phyloP scores from a whole-genome alignment of 352 stramenopile species.

The Pythium oligandrum region DNA sequence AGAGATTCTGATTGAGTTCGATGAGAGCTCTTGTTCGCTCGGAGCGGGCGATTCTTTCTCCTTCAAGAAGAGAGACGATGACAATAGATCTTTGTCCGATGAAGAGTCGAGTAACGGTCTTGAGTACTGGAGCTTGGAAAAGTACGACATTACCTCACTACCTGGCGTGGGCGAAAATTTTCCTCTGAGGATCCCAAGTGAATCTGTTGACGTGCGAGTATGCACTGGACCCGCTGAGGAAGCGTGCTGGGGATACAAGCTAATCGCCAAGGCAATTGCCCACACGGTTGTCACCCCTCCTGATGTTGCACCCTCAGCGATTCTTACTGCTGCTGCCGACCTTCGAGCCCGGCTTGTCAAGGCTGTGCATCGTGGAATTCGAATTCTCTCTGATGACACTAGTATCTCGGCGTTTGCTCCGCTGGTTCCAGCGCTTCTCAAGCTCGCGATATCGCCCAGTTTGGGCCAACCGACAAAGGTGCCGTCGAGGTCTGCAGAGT shows the following conservation, averaged over 20 bases:
- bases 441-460: constrained; percentile 39
- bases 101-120: too few relatives aligned
- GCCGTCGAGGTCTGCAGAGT: constrained; percentile 45
- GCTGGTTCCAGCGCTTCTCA: constrained; percentile 29
- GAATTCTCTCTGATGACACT: neutral
- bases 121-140: constrained; percentile 59
- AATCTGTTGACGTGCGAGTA: constrained; percentile 65
- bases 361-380: too few relatives aligned
- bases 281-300: too few relatives aligned
- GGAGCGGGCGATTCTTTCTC: constrained; percentile 74
- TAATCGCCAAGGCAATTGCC: constrained; percentile 65
- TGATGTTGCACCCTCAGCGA: too few relatives aligned
- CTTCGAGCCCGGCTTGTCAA: too few relatives aligned
- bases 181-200: constrained; percentile 61
- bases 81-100: neutral
- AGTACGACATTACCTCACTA: constrained; percentile 69
- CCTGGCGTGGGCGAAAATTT: constrained; percentile 50
- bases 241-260: constrained; percentile 78
- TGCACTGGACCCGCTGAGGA: constrained; percentile 28
- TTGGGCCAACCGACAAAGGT: constrained; percentile 44
- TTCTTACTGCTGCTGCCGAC: too few relatives aligned
- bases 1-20: constrained; percentile 81
- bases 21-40: constrained; percentile 62
- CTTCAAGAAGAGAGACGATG: constrained; percentile 50
- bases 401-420: constrained; percentile 11